Percentiles rank a stretch among this genome's conserved stretches.
phyloP scores from a whole-genome alignment of 345 rosid genomes.

The Garcia nutans region DNA sequence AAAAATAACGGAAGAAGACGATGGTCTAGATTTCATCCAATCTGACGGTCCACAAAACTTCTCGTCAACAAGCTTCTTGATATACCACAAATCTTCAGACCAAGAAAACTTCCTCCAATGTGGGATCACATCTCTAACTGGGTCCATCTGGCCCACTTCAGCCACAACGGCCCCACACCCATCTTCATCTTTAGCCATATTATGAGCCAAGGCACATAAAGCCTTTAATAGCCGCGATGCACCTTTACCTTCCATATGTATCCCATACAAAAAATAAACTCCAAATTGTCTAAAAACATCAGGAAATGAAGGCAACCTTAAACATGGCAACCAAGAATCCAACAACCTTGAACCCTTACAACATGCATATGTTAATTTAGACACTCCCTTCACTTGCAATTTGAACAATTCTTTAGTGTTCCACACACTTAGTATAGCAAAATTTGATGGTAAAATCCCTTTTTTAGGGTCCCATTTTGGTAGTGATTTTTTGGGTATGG shows the following conservation, averaged over 20 bases:
- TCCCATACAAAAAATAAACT: constrained; percentile 56
- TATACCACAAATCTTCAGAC: constrained; percentile 72
- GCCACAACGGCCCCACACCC: constrained; percentile 66
- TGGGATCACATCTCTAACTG: constrained; percentile 50
- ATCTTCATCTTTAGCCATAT: constrained; percentile 55
- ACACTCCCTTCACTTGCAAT: constrained; percentile 60
- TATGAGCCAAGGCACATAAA: constrained; percentile 59
- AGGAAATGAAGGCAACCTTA: constrained; percentile 68
- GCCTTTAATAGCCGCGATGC: constrained; percentile 52
- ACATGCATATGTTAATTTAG: constrained; percentile 37
- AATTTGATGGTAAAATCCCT: constrained; percentile 41
- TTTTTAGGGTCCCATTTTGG: constrained; percentile 35
- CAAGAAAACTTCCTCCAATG: constrained; percentile 69
- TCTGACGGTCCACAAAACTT: constrained; percentile 25
- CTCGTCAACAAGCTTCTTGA: constrained; percentile 43
- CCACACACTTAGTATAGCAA: constrained; percentile 65
- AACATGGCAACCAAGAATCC: constrained; percentile 70
- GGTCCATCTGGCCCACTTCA: constrained; percentile 60
- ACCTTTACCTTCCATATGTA: constrained; percentile 61
- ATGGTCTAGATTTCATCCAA: constrained; percentile 42
- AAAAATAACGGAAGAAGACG: constrained; percentile 48
- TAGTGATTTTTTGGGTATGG: constrained; percentile 38
- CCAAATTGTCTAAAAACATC: constrained; percentile 63
- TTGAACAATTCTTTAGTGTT: constrained; percentile 69
- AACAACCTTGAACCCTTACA: constrained; percentile 57